Conservation (phyloP, 2,329 filamentous ascomycete genomes). For the Talaromyces sp. region DNA sequence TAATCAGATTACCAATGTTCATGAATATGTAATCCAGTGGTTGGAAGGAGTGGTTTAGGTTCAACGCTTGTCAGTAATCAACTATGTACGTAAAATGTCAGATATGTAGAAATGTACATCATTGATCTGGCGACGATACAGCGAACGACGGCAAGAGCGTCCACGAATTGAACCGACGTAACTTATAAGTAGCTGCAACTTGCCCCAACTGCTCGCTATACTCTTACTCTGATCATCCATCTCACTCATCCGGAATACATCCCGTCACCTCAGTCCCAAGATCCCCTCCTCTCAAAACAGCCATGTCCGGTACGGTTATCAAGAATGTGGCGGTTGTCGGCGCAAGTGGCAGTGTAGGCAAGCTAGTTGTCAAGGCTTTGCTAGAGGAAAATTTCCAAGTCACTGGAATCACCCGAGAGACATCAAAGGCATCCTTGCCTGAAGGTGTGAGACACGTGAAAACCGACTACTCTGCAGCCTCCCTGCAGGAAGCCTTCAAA, state of each 20-base stretch:
- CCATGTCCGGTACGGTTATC: neutral
- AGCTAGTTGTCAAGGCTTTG: neutral
- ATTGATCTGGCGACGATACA: too few species aligned
- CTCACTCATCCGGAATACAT: neutral
- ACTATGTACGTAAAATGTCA: too few species aligned
- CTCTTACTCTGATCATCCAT: too few species aligned
- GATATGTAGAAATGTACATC: too few species aligned
- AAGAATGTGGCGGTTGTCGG: constrained; percentile 1
- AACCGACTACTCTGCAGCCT: constrained; percentile 1
- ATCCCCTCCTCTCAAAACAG: neutral
- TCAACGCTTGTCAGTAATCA: too few species aligned
- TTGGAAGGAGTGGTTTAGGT: too few species aligned
- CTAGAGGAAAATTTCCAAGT: neutral
- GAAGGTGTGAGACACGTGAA: neutral
- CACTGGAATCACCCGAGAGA: constrained; percentile 4
- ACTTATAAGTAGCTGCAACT: too few species aligned
- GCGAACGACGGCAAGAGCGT: too few species aligned
- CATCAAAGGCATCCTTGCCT: neutral
- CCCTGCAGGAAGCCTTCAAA: constrained; percentile 15
- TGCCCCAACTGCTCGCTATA: too few species aligned
- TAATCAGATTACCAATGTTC: neutral
- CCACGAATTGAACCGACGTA: too few species aligned
- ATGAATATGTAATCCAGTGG: too few species aligned
- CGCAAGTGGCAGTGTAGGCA: neutral
- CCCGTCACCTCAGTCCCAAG: neutral